These are phyloP conservation scores for Luvunga scandens DNA, from an alignment of 345 rosid genomes.

Conservation along the genomic window DNA sequence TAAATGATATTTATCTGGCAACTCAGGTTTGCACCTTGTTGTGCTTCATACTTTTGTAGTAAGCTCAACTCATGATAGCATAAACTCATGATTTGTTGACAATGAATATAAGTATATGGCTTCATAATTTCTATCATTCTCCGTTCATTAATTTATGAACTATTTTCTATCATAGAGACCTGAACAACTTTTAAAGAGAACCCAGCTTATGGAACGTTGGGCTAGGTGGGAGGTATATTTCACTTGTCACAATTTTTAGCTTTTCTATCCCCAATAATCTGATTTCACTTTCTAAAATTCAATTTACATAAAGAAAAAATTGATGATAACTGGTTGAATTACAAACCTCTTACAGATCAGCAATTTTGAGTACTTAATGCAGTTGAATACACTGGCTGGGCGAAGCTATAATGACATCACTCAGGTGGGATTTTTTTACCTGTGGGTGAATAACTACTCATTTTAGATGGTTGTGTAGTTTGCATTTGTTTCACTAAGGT, in stretches of 20 bases:
- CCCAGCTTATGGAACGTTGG: constrained; percentile 98
- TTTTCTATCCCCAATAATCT: background rate
- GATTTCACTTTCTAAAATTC: constrained; percentile 11
- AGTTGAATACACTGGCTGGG: constrained; percentile 94
- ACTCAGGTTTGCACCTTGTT: constrained; percentile 70
- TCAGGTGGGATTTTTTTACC: constrained; percentile 51
- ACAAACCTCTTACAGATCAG: constrained; percentile 68
- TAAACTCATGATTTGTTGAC: background rate
- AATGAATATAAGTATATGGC: background rate
- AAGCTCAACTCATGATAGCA: background rate
- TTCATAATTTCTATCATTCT: background rate
- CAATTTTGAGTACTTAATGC: constrained; percentile 98
- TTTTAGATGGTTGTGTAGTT: background rate
- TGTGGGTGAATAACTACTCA: background rate
- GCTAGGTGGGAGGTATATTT: constrained; percentile 95
- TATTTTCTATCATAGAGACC: constrained; percentile 68
- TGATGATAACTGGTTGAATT: constrained; percentile 10
- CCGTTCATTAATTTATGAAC: background rate
- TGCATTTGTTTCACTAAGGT: constrained; percentile 10
- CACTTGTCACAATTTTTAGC: background rate
- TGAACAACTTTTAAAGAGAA: constrained; percentile 90
- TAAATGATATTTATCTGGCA: constrained; percentile 88
- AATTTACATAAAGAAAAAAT: constrained; percentile 12
- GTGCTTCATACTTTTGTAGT: background rate
- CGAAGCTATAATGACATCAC: constrained; percentile 99